Evolutionary conservation across 106 monocot genomes (phyloP).

Genomic region (Allium fistulosum): DNA sequence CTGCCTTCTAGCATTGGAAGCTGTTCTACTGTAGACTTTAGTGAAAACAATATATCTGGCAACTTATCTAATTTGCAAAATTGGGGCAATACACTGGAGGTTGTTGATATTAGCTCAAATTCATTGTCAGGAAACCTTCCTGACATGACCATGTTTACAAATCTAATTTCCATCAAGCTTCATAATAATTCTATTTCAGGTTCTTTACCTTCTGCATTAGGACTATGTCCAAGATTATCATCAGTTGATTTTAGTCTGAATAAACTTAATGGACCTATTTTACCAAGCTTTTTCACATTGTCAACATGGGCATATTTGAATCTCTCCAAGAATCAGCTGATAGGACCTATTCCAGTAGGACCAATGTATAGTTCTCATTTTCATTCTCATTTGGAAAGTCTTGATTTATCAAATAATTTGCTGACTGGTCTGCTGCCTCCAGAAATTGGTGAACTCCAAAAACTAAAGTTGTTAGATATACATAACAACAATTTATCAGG

Average conservation of each 20-base stretch:
- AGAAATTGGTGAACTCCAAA: conserved; percentile 53
- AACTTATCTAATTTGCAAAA: conserved; percentile 41
- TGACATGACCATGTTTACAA: conserved; percentile 26
- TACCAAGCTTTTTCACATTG: conserved; percentile 41
- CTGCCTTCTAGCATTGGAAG: conserved; percentile 49
- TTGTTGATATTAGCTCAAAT: conserved; percentile 76
- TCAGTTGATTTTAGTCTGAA: conserved; percentile 61
- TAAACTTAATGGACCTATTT: conserved; percentile 44
- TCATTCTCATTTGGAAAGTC: conserved; percentile 38
- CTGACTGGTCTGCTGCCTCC: conserved; percentile 60
- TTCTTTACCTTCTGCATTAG: conserved; percentile 45
- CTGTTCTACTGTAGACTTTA: conserved; percentile 60
- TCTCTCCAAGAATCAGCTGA: conserved; percentile 25
- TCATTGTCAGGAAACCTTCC: conserved; percentile 46
- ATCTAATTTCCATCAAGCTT: conserved; percentile 41
- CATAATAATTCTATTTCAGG: conserved; percentile 62
- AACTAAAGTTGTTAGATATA: conserved; percentile 51
- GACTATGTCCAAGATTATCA: conserved; percentile 33
- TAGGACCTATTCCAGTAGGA: conserved; percentile 37
- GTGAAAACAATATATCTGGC: conserved; percentile 49
- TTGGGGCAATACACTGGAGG: conserved; percentile 59
- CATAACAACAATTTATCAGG: conserved; percentile 64
- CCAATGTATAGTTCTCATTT: conserved; percentile 32
- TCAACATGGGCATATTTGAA: conserved; percentile 51
- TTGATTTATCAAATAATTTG: conserved; percentile 68